phyloP scores from a whole-genome alignment of 2,329 filamentous ascomycete species.

The Venturia effusa region DNA sequence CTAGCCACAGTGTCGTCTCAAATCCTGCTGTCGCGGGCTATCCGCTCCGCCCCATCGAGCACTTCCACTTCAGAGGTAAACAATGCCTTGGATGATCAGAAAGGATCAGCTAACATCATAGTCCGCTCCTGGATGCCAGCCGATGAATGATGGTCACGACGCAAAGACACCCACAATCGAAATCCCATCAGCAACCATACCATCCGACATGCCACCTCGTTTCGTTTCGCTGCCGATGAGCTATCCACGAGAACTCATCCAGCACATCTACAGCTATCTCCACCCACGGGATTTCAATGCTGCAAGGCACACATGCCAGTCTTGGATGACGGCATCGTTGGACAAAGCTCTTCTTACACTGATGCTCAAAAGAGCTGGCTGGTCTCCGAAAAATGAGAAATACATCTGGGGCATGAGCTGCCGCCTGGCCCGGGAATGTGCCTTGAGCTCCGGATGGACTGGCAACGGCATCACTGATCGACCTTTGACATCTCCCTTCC shows the following conservation, averaged over 20 bases:
- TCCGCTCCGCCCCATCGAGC: conserved; percentile 15
- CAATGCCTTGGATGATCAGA: conserved; percentile 14
- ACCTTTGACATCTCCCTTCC: not conserved
- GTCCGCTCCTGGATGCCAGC: not conserved
- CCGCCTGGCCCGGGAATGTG: conserved; percentile 38
- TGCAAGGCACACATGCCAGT: conserved; percentile 47
- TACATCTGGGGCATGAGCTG: conserved; percentile 31
- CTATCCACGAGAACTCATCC: conserved; percentile 38
- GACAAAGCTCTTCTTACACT: conserved; percentile 36
- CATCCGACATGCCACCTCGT: conserved; percentile 9
- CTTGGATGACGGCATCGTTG: conserved; percentile 50
- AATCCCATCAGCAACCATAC: not conserved
- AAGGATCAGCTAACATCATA: not conserved
- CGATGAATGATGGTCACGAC: not conserved
- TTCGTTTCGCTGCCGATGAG: conserved; percentile 22
- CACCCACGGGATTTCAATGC: conserved; percentile 45
- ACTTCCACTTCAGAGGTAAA: conserved; percentile 2
- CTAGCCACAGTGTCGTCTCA: conserved; percentile 34
- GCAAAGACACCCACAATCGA: not conserved
- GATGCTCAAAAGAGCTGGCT: conserved; percentile 47
- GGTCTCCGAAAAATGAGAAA: conserved; percentile 25
- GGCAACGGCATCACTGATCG: conserved; percentile 19
- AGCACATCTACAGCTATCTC: conserved; percentile 35
- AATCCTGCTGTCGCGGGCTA: conserved; percentile 35
- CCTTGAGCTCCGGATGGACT: conserved; percentile 32